phyloP scores from a whole-genome alignment of 192 early-diverging fungal species.

The Dissophora ornata region DNA sequence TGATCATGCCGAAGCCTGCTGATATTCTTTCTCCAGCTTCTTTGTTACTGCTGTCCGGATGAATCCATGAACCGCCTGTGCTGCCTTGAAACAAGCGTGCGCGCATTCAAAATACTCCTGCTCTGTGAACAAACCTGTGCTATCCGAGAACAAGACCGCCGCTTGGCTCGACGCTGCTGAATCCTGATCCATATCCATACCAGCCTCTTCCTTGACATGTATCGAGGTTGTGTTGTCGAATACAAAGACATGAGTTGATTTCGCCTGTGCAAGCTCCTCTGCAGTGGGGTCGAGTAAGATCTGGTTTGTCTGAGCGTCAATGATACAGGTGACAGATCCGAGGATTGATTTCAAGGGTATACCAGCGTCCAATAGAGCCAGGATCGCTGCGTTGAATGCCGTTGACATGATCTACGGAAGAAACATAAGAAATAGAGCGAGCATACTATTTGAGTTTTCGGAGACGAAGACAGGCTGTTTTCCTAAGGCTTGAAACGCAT shows the following conservation, averaged over 20 bases:
- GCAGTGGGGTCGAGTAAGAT: slow-evolving; percentile 84
- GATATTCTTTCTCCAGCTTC: slow-evolving; percentile 66
- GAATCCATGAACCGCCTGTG: slow-evolving; percentile 65
- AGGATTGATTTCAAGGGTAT: slow-evolving; percentile 80
- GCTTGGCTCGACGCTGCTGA: not conserved
- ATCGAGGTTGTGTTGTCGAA: slow-evolving; percentile 70
- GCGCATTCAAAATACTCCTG: slow-evolving; percentile 61
- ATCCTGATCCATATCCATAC: slow-evolving; percentile 30
- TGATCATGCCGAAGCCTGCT: slow-evolving; percentile 51
- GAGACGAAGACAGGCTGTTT: too few relatives aligned
- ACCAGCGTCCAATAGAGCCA: slow-evolving; percentile 93
- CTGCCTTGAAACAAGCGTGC: slow-evolving; percentile 40
- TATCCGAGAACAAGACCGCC: slow-evolving; percentile 71
- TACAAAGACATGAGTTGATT: slow-evolving; percentile 87
- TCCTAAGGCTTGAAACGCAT: too few relatives aligned
- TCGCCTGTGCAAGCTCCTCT: slow-evolving; percentile 74
- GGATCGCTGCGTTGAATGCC: slow-evolving; percentile 83
- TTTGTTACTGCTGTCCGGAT: slow-evolving; percentile 73
- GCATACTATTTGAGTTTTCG: too few relatives aligned
- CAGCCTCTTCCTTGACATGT: not conserved
- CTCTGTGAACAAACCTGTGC: slow-evolving; percentile 77
- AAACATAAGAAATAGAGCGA: too few relatives aligned
- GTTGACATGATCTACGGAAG: slow-evolving; percentile 79
- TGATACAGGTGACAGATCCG: slow-evolving; percentile 76
- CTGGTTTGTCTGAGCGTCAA: slow-evolving; percentile 64